A percentile compares a stretch with the other conserved stretches of the same genome.
Evolutionary conservation across 2,329 filamentous ascomycete species (phyloP).

Genomic region (Aspergillus quadricinctus): DNA sequence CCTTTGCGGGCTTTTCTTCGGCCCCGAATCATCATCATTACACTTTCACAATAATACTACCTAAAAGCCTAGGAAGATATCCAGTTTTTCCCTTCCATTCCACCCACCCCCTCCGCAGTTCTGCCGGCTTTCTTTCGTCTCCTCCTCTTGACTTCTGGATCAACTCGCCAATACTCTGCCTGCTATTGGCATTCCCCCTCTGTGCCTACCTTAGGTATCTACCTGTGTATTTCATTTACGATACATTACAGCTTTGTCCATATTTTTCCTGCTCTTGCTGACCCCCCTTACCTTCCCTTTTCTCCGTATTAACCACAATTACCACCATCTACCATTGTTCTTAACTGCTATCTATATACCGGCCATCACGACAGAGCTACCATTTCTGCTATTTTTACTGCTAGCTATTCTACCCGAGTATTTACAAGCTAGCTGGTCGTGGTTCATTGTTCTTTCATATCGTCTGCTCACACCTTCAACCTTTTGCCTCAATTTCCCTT

Average conservation of each 20-base stretch:
- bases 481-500: conserved; percentile 5
- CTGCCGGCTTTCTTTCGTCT: not conserved
- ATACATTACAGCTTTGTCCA: not conserved
- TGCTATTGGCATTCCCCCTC: not conserved
- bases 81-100: not conserved
- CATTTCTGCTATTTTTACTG: not conserved
- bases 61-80: not conserved
- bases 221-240: not conserved
- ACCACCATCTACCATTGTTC: not conserved
- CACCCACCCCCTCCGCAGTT: not conserved
- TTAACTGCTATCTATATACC: not conserved
- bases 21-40: not conserved
- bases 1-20: not conserved
- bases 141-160: not conserved
- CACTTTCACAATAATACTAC: not conserved
- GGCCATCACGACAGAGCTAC: not conserved
- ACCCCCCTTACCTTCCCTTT: not conserved
- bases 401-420: not conserved
- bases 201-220: not conserved
- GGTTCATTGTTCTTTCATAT: not conserved
- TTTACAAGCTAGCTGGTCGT: not conserved
- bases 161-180: not conserved
- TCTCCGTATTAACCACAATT: not conserved
- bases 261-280: not conserved
- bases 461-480: conserved; percentile 1